These are phyloP conservation scores for Endoconidiophora laricicola DNA, from an alignment of 2,329 filamentous ascomycete genomes.

Conservation along the genomic window DNA sequence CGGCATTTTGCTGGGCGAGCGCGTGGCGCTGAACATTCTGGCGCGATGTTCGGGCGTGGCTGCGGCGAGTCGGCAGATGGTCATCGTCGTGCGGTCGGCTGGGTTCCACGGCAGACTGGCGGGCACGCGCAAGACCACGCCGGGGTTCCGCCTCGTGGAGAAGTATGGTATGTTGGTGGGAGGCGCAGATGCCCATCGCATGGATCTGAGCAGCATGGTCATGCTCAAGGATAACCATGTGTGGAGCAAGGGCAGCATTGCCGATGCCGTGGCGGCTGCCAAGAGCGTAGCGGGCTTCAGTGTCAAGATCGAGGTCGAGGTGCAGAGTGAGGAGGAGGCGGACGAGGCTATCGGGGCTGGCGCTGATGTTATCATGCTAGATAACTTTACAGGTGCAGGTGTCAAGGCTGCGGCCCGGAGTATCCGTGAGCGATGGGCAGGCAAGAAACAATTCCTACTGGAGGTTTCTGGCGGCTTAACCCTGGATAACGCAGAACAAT, in stretches of 20 bases:
- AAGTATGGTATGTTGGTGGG: constrained; percentile 97
- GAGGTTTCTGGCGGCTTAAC: constrained; percentile 88
- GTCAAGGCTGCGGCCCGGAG: constrained; percentile 57
- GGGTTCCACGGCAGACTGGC: constrained; percentile 78
- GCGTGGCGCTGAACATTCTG: constrained; percentile 80
- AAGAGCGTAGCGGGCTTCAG: constrained; percentile 75
- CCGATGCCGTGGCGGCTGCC: constrained; percentile 68
- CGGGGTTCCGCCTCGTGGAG: constrained; percentile 85
- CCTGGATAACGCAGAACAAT: constrained; percentile 64
- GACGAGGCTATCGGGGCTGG: constrained; percentile 82
- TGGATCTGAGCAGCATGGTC: constrained; percentile 86
- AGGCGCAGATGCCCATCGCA: constrained; percentile 78
- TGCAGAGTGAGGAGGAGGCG: constrained; percentile 72
- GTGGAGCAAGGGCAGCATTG: constrained; percentile 77
- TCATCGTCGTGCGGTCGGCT: constrained; percentile 38
- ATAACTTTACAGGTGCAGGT: constrained; percentile 76
- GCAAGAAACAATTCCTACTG: constrained; percentile 57
- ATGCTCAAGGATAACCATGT: constrained; percentile 99
- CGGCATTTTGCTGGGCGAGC: constrained; percentile 69
- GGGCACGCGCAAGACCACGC: constrained; percentile 91
- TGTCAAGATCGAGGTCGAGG: constrained; percentile 87
- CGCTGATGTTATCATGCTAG: constrained; percentile 91
- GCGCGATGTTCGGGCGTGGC: constrained; percentile 86
- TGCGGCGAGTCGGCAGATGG: constrained; percentile 42
- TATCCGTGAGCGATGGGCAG: constrained; percentile 67